These are phyloP conservation scores for Jaapia argillacea DNA, from an alignment of 768 basidiomycete species.

Conservation along the genomic window DNA sequence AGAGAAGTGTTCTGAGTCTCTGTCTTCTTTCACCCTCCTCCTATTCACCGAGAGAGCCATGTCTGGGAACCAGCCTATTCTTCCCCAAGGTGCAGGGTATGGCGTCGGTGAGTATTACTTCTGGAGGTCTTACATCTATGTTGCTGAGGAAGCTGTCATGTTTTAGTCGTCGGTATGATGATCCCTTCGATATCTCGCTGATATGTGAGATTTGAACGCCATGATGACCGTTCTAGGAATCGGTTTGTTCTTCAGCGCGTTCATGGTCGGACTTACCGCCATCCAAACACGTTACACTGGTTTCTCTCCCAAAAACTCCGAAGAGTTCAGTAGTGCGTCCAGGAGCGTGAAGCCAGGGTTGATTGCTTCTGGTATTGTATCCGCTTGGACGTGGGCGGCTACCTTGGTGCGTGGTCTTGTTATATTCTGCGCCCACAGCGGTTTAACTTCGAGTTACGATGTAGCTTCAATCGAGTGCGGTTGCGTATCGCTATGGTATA, in stretches of 20 bases:
- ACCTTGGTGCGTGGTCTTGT: conserved; percentile 55
- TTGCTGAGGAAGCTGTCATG: too few relatives aligned
- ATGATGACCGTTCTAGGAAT: too few relatives aligned
- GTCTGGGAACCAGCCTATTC: too few relatives aligned
- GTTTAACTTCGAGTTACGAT: too few relatives aligned
- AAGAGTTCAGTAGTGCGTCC: conserved; percentile 78
- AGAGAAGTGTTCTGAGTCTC: too few relatives aligned
- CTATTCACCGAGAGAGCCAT: too few relatives aligned
- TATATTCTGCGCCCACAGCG: too few relatives aligned
- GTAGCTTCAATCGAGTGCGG: conserved; percentile 70
- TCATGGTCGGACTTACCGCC: conserved; percentile 71
- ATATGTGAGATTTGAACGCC: too few relatives aligned
- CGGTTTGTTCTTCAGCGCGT: conserved; percentile 77
- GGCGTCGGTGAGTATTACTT: conserved; percentile 54
- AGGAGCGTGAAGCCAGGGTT: conserved; percentile 84
- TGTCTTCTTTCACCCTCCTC: too few relatives aligned
- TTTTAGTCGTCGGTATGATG: too few relatives aligned
- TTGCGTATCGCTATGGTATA: conserved; percentile 81
- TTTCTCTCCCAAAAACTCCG: conserved; percentile 68
- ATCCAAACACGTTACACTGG: conserved; percentile 80
- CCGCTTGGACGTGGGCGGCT: conserved; percentile 91
- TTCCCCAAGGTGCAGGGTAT: conserved; percentile 81
- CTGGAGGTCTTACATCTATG: too few relatives aligned
- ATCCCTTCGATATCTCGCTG: too few relatives aligned
- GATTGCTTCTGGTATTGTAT: conserved; percentile 88